phyloP scores from a whole-genome alignment of 805 yeast genomes.

The Sugiyamaella floridensis region DNA sequence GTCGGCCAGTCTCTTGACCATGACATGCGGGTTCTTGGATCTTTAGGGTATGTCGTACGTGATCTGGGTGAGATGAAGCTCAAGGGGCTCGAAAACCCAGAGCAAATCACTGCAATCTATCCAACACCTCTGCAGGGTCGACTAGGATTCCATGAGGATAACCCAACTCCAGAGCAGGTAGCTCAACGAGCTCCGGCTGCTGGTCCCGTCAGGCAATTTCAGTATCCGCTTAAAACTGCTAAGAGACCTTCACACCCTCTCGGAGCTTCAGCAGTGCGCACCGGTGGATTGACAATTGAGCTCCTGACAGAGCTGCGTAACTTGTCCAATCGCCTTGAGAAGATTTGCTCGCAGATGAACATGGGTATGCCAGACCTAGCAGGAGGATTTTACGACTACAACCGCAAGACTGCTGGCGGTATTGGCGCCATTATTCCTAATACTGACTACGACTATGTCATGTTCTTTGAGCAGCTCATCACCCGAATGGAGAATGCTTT shows the following conservation, averaged over 20 bases:
- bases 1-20: conserved; percentile 53
- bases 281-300: conserved; percentile 16
- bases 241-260: not conserved
- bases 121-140: conserved; percentile 39
- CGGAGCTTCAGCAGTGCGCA: conserved; percentile 7
- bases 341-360: conserved; percentile 19
- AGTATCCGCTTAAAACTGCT: not conserved
- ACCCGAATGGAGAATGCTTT: conserved; percentile 30
- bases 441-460: conserved; percentile 21
- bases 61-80: conserved; percentile 80
- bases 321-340: conserved; percentile 21
- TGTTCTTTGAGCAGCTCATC: conserved; percentile 26
- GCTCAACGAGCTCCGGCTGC: conserved; percentile 7
- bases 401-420: conserved; percentile 13
- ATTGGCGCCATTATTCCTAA: conserved; percentile 16
- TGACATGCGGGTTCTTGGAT: conserved; percentile 58
- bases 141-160: conserved; percentile 10
- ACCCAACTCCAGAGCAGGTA: conserved; percentile 14
- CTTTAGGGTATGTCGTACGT: conserved; percentile 59
- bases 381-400: conserved; percentile 6
- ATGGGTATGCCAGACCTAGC: conserved; percentile 10
- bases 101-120: conserved; percentile 69
- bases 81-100: conserved; percentile 93
- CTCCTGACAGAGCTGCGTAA: conserved; percentile 12
- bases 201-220: not conserved